These are phyloP conservation scores for Leccinum imitatum DNA, from an alignment of 768 basidiomycete species.

Conservation along the genomic window DNA sequence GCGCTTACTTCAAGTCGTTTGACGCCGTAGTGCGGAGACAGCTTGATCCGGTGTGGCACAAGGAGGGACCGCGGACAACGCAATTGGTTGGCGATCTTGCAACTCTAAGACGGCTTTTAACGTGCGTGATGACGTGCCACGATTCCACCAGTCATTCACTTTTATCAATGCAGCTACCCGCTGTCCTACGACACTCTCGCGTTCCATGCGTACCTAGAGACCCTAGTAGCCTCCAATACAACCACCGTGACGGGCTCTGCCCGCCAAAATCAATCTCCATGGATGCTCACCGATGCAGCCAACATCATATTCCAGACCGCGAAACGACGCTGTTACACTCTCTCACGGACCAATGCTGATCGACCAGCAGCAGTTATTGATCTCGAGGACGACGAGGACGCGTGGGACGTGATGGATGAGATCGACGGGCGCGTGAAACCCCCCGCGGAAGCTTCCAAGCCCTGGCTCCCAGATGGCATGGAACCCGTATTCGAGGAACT, in stretches of 20 bases:
- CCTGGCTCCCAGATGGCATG: constrained; percentile 75
- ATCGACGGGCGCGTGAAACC: constrained; percentile 23
- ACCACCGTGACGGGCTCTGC: constrained; percentile 47
- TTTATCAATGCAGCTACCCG: constrained; percentile 48
- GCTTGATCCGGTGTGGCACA: constrained; percentile 95
- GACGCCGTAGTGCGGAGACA: constrained; percentile 85
- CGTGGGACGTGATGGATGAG: constrained; percentile 70
- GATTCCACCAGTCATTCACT: background rate
- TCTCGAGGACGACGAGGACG: constrained; percentile 64
- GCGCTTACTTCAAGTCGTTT: constrained; percentile 92
- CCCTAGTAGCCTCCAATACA: constrained; percentile 67
- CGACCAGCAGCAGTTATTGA: constrained; percentile 36
- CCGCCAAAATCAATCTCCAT: constrained; percentile 73
- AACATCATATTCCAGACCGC: constrained; percentile 81
- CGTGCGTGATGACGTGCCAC: constrained; percentile 44
- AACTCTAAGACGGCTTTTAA: constrained; percentile 77
- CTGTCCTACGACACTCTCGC: constrained; percentile 88
- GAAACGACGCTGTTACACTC: constrained; percentile 75
- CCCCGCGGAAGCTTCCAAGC: constrained; percentile 11
- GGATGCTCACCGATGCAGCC: constrained; percentile 93
- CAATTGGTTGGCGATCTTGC: constrained; percentile 89
- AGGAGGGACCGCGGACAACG: constrained; percentile 89
- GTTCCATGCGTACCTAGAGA: constrained; percentile 91
- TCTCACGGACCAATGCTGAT: constrained; percentile 34
- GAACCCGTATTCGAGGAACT: constrained; percentile 90